Conservation (phyloP, 169 alveolate species). For the Cyclospora cayetanensis region DNA sequence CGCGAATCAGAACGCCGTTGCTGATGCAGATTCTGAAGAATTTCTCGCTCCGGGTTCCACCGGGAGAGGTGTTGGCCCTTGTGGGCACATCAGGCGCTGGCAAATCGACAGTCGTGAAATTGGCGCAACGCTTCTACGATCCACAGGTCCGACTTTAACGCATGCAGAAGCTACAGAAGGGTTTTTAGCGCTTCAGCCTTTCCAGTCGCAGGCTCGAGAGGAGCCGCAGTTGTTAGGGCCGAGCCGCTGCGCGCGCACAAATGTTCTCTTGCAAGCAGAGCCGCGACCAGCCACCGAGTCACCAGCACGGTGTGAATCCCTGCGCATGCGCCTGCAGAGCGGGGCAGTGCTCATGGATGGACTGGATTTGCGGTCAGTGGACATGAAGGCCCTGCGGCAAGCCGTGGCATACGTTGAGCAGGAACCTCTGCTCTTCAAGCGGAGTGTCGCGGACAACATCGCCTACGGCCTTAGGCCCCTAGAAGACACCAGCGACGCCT, state of each 20-base stretch:
- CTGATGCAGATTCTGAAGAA: conserved; percentile 62
- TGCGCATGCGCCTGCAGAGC: conserved; percentile 27
- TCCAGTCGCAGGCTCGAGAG: background rate
- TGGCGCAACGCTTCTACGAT: conserved; percentile 84
- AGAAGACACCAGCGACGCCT: background rate
- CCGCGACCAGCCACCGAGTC: background rate
- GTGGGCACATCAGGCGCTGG: conserved; percentile 93
- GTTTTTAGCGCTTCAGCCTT: too few relatives aligned
- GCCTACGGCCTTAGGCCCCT: conserved; percentile 80
- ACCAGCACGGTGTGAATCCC: too few relatives aligned
- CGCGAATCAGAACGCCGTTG: conserved; percentile 17
- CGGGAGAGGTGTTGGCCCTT: conserved; percentile 84
- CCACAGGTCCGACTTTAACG: conserved; percentile 50
- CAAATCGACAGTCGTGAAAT: conserved; percentile 86
- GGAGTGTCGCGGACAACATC: conserved; percentile 84
- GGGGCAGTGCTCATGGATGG: conserved; percentile 79
- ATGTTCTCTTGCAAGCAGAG: too few relatives aligned
- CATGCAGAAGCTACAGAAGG: conserved; percentile 15
- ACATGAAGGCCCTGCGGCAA: conserved; percentile 78
- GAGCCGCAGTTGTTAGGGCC: background rate
- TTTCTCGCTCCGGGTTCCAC: conserved; percentile 76
- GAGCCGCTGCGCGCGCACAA: background rate
- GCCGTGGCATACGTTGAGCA: conserved; percentile 85
- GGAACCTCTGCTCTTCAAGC: conserved; percentile 65
- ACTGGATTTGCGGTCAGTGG: background rate